Percentiles rank a stretch among this genome's conserved stretches.
Conservation (phyloP, 2,329 filamentous ascomycete species). For the Aspergillus niger region DNA sequence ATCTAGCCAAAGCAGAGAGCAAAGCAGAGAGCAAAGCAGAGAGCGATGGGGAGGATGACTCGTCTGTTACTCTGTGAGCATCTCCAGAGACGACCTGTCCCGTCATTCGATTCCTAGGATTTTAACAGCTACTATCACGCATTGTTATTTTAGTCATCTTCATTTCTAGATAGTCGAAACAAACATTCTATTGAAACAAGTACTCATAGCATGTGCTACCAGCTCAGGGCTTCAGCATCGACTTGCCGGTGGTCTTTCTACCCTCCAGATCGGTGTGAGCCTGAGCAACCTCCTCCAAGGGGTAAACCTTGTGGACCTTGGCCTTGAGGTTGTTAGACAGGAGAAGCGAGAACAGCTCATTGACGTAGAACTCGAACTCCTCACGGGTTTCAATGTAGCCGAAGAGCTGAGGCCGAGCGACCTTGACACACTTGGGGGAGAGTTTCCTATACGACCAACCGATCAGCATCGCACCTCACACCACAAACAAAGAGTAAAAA, state of each 20-base stretch:
- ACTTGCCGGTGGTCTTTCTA: slow-evolving; percentile 80
- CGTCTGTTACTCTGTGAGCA: background rate
- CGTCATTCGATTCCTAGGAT: background rate
- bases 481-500: background rate
- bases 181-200: background rate
- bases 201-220: background rate
- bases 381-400: slow-evolving; percentile 69
- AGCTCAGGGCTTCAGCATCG: slow-evolving; percentile 67
- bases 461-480: slow-evolving; percentile 13
- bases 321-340: slow-evolving; percentile 69
- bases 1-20: slow-evolving; percentile 15
- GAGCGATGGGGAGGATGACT: background rate
- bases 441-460: slow-evolving; percentile 45
- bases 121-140: background rate
- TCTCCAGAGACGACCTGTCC: background rate
- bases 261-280: slow-evolving; percentile 80
- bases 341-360: slow-evolving; percentile 73
- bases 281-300: slow-evolving; percentile 68
- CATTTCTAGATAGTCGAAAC: background rate
- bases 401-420: slow-evolving; percentile 74
- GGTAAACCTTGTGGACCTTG: slow-evolving; percentile 74
- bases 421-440: slow-evolving; percentile 71
- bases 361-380: slow-evolving; percentile 69
- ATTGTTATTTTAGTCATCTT: background rate
- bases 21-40: background rate